phyloP scores from a whole-genome alignment of 306 rosid genomes.

The Corylus heterophylla region DNA sequence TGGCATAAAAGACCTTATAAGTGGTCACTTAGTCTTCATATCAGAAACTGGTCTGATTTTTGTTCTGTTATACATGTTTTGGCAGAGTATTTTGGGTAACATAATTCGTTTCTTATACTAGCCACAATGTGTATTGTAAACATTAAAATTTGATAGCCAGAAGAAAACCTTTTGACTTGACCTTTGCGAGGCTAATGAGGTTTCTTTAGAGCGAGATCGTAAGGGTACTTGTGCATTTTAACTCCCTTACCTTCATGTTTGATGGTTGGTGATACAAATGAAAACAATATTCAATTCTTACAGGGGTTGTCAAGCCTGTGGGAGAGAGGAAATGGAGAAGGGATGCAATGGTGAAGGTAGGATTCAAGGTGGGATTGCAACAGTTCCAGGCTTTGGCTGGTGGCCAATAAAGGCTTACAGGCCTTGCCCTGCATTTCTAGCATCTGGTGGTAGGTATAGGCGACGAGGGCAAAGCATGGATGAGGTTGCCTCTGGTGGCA shows the following conservation, averaged over 20 bases:
- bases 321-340: conserved; percentile 72
- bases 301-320: conserved; percentile 89
- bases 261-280: neutral
- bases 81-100: neutral
- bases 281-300: neutral
- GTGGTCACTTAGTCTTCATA: neutral
- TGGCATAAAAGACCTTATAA: neutral
- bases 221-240: neutral
- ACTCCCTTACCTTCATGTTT: neutral
- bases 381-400: conserved; percentile 96
- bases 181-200: neutral
- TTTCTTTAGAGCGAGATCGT: neutral
- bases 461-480: conserved; percentile 93
- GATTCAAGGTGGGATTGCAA: conserved; percentile 94
- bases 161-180: neutral
- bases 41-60: neutral
- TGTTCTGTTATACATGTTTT: neutral
- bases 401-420: conserved; percentile 98
- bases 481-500: conserved; percentile 77
- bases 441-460: conserved; percentile 79
- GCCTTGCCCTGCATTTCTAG: conserved; percentile 89
- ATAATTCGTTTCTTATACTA: neutral
- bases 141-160: neutral
- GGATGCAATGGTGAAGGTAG: conserved; percentile 98
- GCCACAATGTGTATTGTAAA: neutral